Evolutionary conservation across 805 yeast species (phyloP).

Genomic region (Cyberlindnera lachancei): DNA sequence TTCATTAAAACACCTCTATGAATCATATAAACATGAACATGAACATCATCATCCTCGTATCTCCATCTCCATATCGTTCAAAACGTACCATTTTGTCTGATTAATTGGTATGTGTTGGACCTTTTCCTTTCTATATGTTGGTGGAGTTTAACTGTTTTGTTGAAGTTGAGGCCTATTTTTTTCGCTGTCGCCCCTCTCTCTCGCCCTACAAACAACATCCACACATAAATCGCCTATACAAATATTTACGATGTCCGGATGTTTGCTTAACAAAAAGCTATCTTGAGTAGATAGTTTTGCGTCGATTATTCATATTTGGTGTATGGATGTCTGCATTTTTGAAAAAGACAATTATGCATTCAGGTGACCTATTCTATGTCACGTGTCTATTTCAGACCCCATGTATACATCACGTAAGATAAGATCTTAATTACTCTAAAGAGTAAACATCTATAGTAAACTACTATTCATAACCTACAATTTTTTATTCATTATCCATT

Average conservation of each 20-base stretch:
- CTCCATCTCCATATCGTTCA: background rate
- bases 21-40: background rate
- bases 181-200: too few relatives aligned
- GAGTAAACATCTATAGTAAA: background rate
- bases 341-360: background rate
- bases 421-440: too few relatives aligned
- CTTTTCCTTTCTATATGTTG: background rate
- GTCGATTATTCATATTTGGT: conserved; percentile 1
- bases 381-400: too few relatives aligned
- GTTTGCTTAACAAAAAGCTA: background rate
- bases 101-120: conserved; percentile 10
- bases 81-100: conserved; percentile 41
- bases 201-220: background rate
- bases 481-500: too few relatives aligned
- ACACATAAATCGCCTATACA: background rate
- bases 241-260: background rate
- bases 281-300: too few relatives aligned
- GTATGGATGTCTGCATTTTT: conserved; percentile 1
- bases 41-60: background rate
- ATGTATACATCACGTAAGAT: too few relatives aligned
- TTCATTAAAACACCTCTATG: background rate
- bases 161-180: conserved; percentile 11
- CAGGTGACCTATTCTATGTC: too few relatives aligned
- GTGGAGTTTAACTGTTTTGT: conserved; percentile 2
- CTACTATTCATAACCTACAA: too few relatives aligned